phyloP scores from a whole-genome alignment of 108 stramenopile genomes.

The Aurantiochytrium sp. region DNA sequence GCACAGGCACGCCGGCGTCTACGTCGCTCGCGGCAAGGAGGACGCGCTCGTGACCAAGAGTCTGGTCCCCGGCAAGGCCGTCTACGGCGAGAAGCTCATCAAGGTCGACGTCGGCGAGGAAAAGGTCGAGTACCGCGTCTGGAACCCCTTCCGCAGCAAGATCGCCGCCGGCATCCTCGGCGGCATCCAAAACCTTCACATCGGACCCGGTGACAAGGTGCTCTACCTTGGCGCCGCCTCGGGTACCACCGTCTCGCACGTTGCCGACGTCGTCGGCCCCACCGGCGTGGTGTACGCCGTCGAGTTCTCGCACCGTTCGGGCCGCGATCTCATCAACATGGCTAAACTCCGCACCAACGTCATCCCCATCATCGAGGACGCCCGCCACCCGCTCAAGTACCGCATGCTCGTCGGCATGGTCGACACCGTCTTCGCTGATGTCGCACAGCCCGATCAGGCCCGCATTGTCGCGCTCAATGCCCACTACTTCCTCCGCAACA shows the following conservation, averaged over 20 bases:
- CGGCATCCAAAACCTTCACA: constrained; percentile 94
- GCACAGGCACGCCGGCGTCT: constrained; percentile 88
- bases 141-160: constrained; percentile 99
- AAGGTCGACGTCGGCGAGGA: constrained; percentile 69
- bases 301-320: constrained; percentile 97
- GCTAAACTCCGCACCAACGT: constrained; percentile 97
- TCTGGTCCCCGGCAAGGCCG: constrained; percentile 91
- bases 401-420: constrained; percentile 99
- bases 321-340: constrained; percentile 94
- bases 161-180: constrained; percentile 97
- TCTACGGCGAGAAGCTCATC: constrained; percentile 98
- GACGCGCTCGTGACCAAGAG: constrained; percentile 97
- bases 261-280: constrained; percentile 96
- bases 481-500: constrained; percentile 98
- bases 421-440: constrained; percentile 95
- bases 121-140: constrained; percentile 98
- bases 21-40: constrained; percentile 95
- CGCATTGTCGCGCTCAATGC: constrained; percentile 98
- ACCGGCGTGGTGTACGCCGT: constrained; percentile 94
- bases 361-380: constrained; percentile 99
- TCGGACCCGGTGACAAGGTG: constrained; percentile 89
- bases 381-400: constrained; percentile 98
- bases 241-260: constrained; percentile 97
- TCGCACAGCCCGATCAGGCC: constrained; percentile 98
- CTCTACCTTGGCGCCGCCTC: constrained; percentile 98